Evolutionary conservation across 176 grass and related monocot genomes (phyloP), one percentile per base, ranked within the genome.

Genomic region (Oryza glumipatula): DNA sequence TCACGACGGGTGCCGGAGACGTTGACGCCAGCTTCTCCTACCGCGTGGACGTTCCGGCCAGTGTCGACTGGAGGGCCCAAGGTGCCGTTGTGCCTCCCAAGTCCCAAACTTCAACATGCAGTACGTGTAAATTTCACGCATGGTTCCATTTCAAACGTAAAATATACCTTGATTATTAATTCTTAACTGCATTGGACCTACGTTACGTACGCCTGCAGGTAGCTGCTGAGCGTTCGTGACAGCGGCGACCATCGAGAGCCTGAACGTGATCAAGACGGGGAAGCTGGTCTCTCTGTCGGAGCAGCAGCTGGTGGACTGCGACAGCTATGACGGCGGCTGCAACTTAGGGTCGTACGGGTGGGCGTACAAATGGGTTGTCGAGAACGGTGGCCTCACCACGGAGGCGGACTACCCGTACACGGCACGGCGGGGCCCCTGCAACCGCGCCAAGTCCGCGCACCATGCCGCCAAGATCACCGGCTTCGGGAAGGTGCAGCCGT

Each of bases 241-340:
- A 30, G 52, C 87, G 5, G 93, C 90, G 4, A 84, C 88, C 63
- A 88, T 90, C 11, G 93, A 95, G 78, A 36, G 93, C 63, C 74
- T 95, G 2, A 16, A 77, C 35, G 19, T 73, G 58, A 95, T 95
- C 47, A 80, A 24, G 64, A 95, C 8, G 0, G 82, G 85, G 5
- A 26, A n/a, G 17, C 70, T 90, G 3, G 45, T 90, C 10, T 75
- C 70, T 0, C 54, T 90, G 2, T 95, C 85, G 1, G 90, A 90
- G 90, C 93, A 90, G 64, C 84, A 95, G 68, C 88, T 95, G 5
- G 67, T 95, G 17, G 90, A 92, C 66, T 95, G 93, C 52, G 87
- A 92, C 72, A 7, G 28, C 4, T 35, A 48, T 70, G 76, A 90
- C 76, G 32, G 39, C 10, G 82, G 93, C 17, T 92, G 93, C 78